A percentile compares a stretch with the other conserved stretches of the same genome.
Conservation (phyloP, 176 grass and related monocot genomes). For the Elaeis guineensis region DNA sequence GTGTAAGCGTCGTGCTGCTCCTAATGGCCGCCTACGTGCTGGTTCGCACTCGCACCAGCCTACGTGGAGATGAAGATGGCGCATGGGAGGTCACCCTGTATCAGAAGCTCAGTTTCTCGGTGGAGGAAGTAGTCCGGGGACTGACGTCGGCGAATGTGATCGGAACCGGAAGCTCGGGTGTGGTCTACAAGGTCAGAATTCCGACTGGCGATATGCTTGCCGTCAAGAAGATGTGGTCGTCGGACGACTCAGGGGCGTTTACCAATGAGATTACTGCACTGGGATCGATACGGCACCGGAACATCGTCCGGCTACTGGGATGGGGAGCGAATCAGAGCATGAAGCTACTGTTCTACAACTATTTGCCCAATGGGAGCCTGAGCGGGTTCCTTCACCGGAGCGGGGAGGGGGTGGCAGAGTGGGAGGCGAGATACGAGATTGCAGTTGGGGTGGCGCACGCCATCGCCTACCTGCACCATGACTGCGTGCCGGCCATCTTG, state of each 20-base stretch:
- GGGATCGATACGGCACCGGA: constrained; percentile 75
- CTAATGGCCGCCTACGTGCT: constrained; percentile 48
- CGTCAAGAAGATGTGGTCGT: constrained; percentile 98
- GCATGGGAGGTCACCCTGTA: constrained; percentile 91
- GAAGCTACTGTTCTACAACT: constrained; percentile 80
- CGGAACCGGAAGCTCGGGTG: constrained; percentile 81
- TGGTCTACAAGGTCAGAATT: constrained; percentile 68
- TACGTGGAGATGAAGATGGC: constrained; percentile 18
- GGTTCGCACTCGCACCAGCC: constrained; percentile 28
- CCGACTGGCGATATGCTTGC: constrained; percentile 47
- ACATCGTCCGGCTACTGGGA: constrained; percentile 82
- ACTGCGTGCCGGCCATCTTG: constrained; percentile 81
- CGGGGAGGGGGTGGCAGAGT: constrained; percentile 56
- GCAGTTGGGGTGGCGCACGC: constrained; percentile 77
- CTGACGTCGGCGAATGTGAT: constrained; percentile 82
- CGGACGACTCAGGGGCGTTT: constrained; percentile 62
- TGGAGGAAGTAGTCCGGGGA: constrained; percentile 56
- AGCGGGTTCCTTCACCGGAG: constrained; percentile 79
- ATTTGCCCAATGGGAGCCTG: constrained; percentile 80
- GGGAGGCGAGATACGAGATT: constrained; percentile 63
- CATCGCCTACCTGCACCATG: constrained; percentile 79
- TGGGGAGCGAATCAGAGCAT: constrained; percentile 69
- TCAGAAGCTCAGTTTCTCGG: constrained; percentile 77
- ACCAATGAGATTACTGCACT: constrained; percentile 74
- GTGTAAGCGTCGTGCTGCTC: constrained; percentile 43